Conservation (phyloP, 163 green algal species). For the Volvox carteri region DNA sequence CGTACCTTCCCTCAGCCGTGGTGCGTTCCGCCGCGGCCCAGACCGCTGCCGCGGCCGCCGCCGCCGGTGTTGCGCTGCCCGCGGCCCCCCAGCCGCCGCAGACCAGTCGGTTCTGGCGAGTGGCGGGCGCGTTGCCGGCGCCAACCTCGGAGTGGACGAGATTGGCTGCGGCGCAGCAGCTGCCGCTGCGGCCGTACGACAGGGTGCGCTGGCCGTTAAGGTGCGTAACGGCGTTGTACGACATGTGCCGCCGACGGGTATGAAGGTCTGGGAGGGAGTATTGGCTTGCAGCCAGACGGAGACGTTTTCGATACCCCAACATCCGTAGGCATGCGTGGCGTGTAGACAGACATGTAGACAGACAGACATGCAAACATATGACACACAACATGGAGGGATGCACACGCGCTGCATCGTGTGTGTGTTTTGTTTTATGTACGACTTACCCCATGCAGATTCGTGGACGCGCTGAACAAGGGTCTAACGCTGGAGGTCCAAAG, state of each 20-base stretch:
- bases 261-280: too few relatives aligned
- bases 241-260: too few relatives aligned
- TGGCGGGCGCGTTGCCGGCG: not conserved
- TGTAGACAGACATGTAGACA: too few relatives aligned
- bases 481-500: constrained; percentile 46
- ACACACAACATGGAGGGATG: too few relatives aligned
- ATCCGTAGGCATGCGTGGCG: too few relatives aligned
- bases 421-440: too few relatives aligned
- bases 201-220: constrained; percentile 8
- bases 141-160: constrained; percentile 16
- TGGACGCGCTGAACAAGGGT: constrained; percentile 46
- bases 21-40: too few relatives aligned
- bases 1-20: not conserved
- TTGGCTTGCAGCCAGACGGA: too few relatives aligned
- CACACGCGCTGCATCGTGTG: too few relatives aligned
- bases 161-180: constrained; percentile 52
- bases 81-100: not conserved
- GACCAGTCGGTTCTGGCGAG: constrained; percentile 28
- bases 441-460: not conserved
- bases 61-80: not conserved
- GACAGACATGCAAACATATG: too few relatives aligned
- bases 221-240: not conserved
- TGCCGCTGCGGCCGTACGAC: constrained; percentile 48
- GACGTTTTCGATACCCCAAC: too few relatives aligned
- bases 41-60: not conserved